phyloP scores from a whole-genome alignment of 208 protist species.

The Jaenimonas drosophilae region DNA sequence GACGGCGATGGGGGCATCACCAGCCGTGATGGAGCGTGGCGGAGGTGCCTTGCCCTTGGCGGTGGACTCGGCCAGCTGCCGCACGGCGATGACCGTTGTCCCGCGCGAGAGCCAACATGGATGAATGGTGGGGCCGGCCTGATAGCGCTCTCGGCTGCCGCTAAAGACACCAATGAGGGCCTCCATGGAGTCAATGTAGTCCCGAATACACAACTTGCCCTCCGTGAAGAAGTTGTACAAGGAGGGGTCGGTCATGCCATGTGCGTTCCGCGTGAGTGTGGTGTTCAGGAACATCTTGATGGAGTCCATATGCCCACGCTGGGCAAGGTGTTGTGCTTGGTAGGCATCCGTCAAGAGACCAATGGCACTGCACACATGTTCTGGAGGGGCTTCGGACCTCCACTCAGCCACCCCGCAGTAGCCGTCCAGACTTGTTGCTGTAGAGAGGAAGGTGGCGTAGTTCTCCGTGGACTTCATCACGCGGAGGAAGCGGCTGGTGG shows the following conservation, averaged over 20 bases:
- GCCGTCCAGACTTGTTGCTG: constrained; percentile 20
- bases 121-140: not conserved
- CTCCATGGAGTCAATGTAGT: constrained; percentile 26
- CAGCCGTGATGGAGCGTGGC: too few species aligned
- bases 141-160: not conserved
- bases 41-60: too few species aligned
- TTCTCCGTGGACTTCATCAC: constrained; percentile 47
- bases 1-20: too few species aligned
- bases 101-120: constrained; percentile 1
- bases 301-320: constrained; percentile 8
- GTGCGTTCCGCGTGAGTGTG: constrained; percentile 31
- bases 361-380: constrained; percentile 14
- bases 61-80: too few species aligned
- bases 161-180: constrained; percentile 24
- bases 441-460: constrained; percentile 24
- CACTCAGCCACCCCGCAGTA: constrained; percentile 30
- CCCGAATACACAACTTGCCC: constrained; percentile 29
- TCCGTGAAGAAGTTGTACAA: constrained; percentile 40
- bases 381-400: constrained; percentile 15
- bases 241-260: constrained; percentile 27
- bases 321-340: constrained; percentile 15
- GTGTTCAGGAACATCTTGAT: constrained; percentile 30
- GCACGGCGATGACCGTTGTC: too few species aligned
- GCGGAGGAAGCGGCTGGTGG: constrained; percentile 26
- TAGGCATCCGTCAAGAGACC: constrained; percentile 23